Evolutionary conservation across 2,329 filamentous ascomycete genomes (phyloP).

Genomic region (Hypoxylon sp.): DNA sequence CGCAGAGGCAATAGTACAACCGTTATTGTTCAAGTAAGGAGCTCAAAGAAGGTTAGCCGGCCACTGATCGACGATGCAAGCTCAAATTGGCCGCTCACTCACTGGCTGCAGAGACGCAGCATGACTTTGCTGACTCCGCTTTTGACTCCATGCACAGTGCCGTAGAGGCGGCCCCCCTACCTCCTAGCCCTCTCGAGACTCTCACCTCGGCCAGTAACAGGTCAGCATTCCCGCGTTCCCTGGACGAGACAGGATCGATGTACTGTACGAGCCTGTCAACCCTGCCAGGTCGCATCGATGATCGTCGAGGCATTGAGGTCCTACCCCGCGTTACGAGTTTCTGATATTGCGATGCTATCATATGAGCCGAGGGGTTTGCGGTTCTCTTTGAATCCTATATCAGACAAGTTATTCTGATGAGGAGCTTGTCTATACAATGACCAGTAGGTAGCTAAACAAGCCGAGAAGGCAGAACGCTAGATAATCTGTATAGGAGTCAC

Average conservation of each 20-base stretch:
- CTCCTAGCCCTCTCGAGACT: slow-evolving; percentile 2
- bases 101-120: slow-evolving; percentile 35
- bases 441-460: too few relatives aligned
- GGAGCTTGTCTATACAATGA: not conserved
- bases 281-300: slow-evolving; percentile 28
- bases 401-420: not conserved
- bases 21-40: slow-evolving; percentile 28
- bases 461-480: too few relatives aligned
- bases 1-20: slow-evolving; percentile 25
- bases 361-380: not conserved
- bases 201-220: slow-evolving; percentile 29
- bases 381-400: not conserved
- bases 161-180: slow-evolving; percentile 28
- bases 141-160: slow-evolving; percentile 31
- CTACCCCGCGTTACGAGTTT: slow-evolving; percentile 31
- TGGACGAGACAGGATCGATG: slow-evolving; percentile 17
- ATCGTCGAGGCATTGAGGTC: slow-evolving; percentile 28
- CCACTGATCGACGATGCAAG: slow-evolving; percentile 35
- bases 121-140: slow-evolving; percentile 40
- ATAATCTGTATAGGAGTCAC: too few relatives aligned
- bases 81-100: slow-evolving; percentile 31
- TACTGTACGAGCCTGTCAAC: slow-evolving; percentile 24
- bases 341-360: slow-evolving; percentile 18
- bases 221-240: slow-evolving; percentile 19
- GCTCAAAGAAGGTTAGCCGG: slow-evolving; percentile 14